These are phyloP conservation scores for Luffa aegyptiaca DNA, from an alignment of 306 rosid species.

Conservation along the genomic window DNA sequence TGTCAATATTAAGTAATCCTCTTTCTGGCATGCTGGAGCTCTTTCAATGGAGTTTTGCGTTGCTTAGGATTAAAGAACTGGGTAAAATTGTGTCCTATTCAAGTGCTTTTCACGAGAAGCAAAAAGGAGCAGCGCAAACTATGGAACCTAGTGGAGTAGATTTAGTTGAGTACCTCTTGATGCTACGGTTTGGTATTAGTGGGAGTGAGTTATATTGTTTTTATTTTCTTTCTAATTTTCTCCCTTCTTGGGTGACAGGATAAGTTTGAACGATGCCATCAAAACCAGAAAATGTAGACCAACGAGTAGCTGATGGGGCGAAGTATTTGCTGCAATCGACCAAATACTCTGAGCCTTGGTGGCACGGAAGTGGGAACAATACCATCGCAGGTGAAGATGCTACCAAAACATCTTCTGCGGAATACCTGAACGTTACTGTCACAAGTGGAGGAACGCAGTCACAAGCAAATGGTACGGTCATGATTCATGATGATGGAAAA, in stretches of 20 bases:
- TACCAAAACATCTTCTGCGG: slow-evolving; percentile 29
- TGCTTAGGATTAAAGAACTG: neutral
- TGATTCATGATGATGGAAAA: slow-evolving; percentile 9
- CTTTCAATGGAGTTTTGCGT: neutral
- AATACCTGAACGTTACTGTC: slow-evolving; percentile 28
- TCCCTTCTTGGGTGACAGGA: neutral
- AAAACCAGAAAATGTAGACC: slow-evolving; percentile 41
- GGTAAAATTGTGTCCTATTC: neutral
- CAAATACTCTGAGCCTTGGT: slow-evolving; percentile 49
- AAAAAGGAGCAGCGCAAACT: neutral
- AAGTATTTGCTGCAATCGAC: slow-evolving; percentile 32
- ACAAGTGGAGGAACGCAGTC: slow-evolving; percentile 22
- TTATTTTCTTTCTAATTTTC: neutral
- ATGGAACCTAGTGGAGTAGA: neutral
- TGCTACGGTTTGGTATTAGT: neutral
- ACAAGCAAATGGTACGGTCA: slow-evolving; percentile 20
- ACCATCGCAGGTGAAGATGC: slow-evolving; percentile 17
- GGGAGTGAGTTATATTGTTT: neutral
- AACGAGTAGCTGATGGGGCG: slow-evolving; percentile 17
- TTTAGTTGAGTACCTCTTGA: neutral
- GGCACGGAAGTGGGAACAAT: slow-evolving; percentile 35
- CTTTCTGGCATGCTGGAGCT: neutral
- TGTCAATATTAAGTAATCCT: neutral
- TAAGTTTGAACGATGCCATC: slow-evolving; percentile 54
- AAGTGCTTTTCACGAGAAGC: neutral